Conservation (phyloP, 2,329 filamentous ascomycete genomes). For the Sphaerulina populicola region DNA sequence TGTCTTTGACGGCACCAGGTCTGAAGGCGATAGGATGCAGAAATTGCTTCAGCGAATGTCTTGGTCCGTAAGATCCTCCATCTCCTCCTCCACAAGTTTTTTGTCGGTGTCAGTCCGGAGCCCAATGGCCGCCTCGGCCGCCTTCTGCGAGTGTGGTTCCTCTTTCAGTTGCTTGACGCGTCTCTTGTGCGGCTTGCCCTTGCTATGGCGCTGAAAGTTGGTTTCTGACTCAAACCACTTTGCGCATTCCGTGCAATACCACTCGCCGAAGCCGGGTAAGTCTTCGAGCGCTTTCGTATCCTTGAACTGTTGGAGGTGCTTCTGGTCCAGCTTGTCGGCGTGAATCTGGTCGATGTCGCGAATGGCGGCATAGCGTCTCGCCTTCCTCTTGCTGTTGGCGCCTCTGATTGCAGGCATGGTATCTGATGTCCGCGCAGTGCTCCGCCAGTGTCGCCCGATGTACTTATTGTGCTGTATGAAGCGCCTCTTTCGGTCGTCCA, state of each 20-base stretch:
- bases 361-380: slow-evolving; percentile 35
- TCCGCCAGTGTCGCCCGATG: slow-evolving; percentile 10
- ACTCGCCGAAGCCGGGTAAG: slow-evolving; percentile 72
- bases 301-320: slow-evolving; percentile 72
- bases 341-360: slow-evolving; percentile 92
- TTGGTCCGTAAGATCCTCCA: slow-evolving; percentile 24
- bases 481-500: slow-evolving; percentile 2
- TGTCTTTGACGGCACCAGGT: too few relatives aligned
- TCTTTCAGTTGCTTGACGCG: slow-evolving; percentile 76
- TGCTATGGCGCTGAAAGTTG: slow-evolving; percentile 66
- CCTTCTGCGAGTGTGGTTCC: slow-evolving; percentile 76
- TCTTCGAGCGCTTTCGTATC: slow-evolving; percentile 74
- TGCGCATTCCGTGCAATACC: slow-evolving; percentile 86
- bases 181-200: slow-evolving; percentile 89
- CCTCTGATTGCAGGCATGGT: slow-evolving; percentile 46
- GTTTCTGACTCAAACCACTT: slow-evolving; percentile 89
- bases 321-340: slow-evolving; percentile 67
- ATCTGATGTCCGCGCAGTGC: slow-evolving; percentile 7
- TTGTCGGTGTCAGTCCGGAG: slow-evolving; percentile 60
- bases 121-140: slow-evolving; percentile 73
- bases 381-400: slow-evolving; percentile 43
- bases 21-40: background rate
- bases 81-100: slow-evolving; percentile 25
- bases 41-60: slow-evolving; percentile 15
- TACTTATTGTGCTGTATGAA: background rate